Base-by-base conservation (phyloP, 768 basidiomycete genomes). In the Boletus speciosus region DNA sequence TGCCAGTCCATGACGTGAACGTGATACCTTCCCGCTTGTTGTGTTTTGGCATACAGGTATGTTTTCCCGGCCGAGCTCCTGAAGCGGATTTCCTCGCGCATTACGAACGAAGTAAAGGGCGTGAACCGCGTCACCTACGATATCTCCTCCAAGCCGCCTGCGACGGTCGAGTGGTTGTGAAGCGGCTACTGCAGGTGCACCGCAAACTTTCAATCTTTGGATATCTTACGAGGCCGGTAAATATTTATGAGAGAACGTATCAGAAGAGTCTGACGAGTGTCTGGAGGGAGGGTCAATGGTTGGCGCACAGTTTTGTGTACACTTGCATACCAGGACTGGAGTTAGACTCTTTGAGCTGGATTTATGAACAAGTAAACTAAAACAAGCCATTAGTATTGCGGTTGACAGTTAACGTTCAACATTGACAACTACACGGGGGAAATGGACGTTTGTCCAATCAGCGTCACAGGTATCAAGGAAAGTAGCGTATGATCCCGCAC, bases 81-180 rank as follows among this genome's bases (percentile, higher is more conserved):
- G 54, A 85, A 88, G 57, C 85, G 86, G 61, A 93, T 99, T 65
- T 98, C 95, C 21, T 94, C 92, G 44, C 81, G 97, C 52, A 98
- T 99, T 60, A 99, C 97, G 36, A 99, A 98, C 71, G 97, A 99
- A 71, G 96, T 97, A 8, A 77, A 80, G 58, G 97, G 97, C n/a
- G 85, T 98, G 69, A 98, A 98, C 74, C 85, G 95, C 38, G 90
- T 98, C 39, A 93, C 93, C 9, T 93, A 92, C 64, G 97, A 99
- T 66, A 92, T 98, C 54, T 97, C 96, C 2, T 93, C 90, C 51
- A 98, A 99, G 74, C 97, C 96, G 38, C 96, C 96, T 51, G 93
- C 90, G 48, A 78, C 76, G 11, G 76, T 78, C 29, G 78, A 78
- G 59, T 78, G 78, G 77, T 57, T 78, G 51, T 78, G 37, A 71